Evolutionary conservation across 345 rosid genomes (phyloP).

Genomic region (Melastoma malabathricum): DNA sequence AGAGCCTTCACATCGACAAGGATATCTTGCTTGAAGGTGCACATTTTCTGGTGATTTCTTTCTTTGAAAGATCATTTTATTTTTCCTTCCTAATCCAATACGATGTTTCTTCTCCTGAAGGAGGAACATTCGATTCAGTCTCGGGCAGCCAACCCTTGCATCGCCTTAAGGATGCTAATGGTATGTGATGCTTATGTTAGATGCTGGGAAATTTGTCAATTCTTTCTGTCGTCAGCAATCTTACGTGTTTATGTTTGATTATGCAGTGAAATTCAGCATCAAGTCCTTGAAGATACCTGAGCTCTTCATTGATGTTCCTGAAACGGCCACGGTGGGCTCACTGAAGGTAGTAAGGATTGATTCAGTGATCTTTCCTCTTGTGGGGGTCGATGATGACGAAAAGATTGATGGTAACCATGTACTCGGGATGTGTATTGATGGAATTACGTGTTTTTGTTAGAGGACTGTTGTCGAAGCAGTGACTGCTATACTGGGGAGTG

Average conservation of each 20-base stretch:
- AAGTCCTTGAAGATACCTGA: conserved; percentile 85
- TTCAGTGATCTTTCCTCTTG: not conserved
- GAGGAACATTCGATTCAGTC: conserved; percentile 26
- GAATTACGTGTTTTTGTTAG: conserved; percentile 18
- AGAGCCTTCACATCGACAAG: conserved; percentile 21
- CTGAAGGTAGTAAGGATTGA: conserved; percentile 48
- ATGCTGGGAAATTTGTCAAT: conserved; percentile 2
- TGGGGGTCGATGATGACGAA: not conserved
- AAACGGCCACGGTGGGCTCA: conserved; percentile 70
- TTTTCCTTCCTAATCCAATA: no score
- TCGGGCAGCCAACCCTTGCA: conserved; percentile 30
- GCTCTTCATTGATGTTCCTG: conserved; percentile 77
- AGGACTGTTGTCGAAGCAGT: conserved; percentile 74
- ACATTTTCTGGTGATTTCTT: no score
- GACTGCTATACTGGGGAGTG: conserved; percentile 61
- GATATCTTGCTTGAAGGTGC: conserved; percentile 2
- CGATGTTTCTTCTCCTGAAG: conserved; percentile 13
- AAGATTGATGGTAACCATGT: not conserved
- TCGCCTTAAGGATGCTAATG: conserved; percentile 50
- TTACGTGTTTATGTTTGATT: conserved; percentile 14
- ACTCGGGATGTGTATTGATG: not conserved
- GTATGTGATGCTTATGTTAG: conserved; percentile 26
- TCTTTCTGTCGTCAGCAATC: conserved; percentile 11
- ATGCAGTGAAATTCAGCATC: conserved; percentile 81
- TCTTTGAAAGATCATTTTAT: no score